Conservation (phyloP, 176 grass and related monocot species). For the Otatea glauca region DNA sequence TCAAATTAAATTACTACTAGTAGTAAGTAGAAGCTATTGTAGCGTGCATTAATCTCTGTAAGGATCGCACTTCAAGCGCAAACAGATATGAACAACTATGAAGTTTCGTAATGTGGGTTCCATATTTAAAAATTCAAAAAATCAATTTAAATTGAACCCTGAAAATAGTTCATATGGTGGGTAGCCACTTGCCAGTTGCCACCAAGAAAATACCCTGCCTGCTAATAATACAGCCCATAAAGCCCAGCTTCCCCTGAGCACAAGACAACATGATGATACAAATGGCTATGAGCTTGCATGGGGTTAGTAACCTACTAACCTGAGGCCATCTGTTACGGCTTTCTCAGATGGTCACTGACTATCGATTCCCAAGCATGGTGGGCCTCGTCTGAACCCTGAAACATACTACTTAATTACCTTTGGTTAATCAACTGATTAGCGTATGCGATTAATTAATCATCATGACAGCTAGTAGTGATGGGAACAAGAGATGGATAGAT, state of each 20-base stretch:
- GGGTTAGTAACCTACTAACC: background rate
- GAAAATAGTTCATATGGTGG: background rate
- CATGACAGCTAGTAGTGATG: constrained; percentile 1
- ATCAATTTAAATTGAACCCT: background rate
- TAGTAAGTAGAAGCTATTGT: too few relatives aligned
- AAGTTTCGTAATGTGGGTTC: background rate
- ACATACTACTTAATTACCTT: background rate
- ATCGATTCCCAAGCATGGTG: background rate
- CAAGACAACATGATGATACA: background rate
- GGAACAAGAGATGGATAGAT: background rate
- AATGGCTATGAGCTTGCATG: background rate
- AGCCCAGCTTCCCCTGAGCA: background rate
- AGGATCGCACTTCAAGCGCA: background rate
- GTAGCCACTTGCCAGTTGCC: background rate
- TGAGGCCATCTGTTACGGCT: background rate
- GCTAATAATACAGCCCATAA: background rate
- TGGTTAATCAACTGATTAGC: background rate
- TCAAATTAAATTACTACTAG: background rate
- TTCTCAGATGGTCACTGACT: background rate
- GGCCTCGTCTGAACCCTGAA: background rate
- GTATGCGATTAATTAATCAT: background rate
- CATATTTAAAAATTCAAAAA: background rate
- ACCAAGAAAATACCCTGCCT: background rate
- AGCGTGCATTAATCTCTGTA: background rate
- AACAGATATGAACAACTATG: background rate